These are phyloP conservation scores for Pythium utonaiense DNA, from an alignment of 352 stramenopile genomes.

Conservation along the genomic window DNA sequence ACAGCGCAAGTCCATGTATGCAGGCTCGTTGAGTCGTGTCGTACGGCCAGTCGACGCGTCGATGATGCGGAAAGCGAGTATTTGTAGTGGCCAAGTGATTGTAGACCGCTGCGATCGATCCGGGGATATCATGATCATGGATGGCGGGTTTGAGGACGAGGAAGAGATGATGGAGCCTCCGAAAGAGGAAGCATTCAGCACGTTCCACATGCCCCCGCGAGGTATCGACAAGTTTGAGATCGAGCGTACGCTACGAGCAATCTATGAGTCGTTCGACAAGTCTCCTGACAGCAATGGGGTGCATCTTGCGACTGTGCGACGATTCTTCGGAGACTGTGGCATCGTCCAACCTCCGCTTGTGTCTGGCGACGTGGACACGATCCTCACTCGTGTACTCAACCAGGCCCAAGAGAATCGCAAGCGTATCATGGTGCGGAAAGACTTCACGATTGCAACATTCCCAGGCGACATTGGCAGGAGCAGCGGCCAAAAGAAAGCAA, in stretches of 20 bases:
- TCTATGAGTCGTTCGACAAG: constrained; percentile 51
- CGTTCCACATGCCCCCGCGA: neutral
- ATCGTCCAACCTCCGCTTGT: constrained; percentile 52
- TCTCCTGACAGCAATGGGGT: constrained; percentile 47
- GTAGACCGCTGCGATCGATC: constrained; percentile 1
- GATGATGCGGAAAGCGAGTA: constrained; percentile 16
- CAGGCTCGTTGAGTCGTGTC: constrained; percentile 9
- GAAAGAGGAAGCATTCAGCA: constrained; percentile 13
- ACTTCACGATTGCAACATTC: constrained; percentile 30
- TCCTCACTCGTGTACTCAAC: constrained; percentile 57
- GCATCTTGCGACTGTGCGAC: constrained; percentile 59
- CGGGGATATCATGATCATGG: constrained; percentile 3
- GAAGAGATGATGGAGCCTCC: constrained; percentile 20
- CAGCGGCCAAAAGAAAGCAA: constrained; percentile 11
- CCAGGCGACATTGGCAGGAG: constrained; percentile 7
- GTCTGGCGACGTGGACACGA: constrained; percentile 59
- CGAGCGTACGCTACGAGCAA: constrained; percentile 32
- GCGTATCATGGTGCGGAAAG: constrained; percentile 47
- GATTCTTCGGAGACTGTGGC: constrained; percentile 62
- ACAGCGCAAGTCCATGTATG: constrained; percentile 23
- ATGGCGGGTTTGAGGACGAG: constrained; percentile 5
- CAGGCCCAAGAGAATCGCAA: constrained; percentile 52
- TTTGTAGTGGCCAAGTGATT: constrained; percentile 8
- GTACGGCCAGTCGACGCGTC: constrained; percentile 15
- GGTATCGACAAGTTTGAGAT: constrained; percentile 26